Evolutionary conservation across 495 filamentous ascomycete species (phyloP).

Genomic region (Penicillium roqueforti): DNA sequence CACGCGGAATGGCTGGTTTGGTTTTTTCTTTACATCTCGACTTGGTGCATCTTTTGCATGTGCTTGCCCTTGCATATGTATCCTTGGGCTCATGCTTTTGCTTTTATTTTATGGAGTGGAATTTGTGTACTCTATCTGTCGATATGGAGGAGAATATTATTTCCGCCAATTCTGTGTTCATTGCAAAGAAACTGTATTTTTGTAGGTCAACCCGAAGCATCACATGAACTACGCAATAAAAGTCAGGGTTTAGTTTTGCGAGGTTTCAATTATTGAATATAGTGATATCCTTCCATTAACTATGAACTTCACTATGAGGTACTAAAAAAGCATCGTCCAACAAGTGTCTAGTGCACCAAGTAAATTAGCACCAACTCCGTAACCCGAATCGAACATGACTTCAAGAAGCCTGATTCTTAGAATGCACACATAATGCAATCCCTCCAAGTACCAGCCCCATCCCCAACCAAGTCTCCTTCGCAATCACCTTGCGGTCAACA

Average conservation of each 20-base stretch:
- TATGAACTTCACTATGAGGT: not conserved
- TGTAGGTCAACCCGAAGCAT: not conserved
- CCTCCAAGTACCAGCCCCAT: slow-evolving; percentile 77
- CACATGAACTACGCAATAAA: not conserved
- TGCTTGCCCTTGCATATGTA: not conserved
- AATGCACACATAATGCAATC: slow-evolving; percentile 81
- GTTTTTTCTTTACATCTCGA: not conserved
- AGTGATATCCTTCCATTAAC: not conserved
- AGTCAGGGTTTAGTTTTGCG: not conserved
- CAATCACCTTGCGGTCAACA: slow-evolving; percentile 85
- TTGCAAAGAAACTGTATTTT: not conserved
- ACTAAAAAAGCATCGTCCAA: not conserved
- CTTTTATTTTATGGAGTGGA: not conserved
- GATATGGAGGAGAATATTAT: slow-evolving; percentile 12
- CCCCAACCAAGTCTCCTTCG: slow-evolving; percentile 82
- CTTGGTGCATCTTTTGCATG: not conserved
- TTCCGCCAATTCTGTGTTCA: not conserved
- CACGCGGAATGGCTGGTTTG: slow-evolving; percentile 4
- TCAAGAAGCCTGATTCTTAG: slow-evolving; percentile 36
- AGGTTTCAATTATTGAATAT: not conserved
- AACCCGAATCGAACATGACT: not conserved
- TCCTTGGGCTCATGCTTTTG: not conserved
- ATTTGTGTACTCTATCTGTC: slow-evolving; percentile 18
- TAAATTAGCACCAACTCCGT: not conserved
- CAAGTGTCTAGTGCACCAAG: not conserved